Conservation (phyloP, 495 filamentous ascomycete genomes). For the Cercophora sp. region DNA sequence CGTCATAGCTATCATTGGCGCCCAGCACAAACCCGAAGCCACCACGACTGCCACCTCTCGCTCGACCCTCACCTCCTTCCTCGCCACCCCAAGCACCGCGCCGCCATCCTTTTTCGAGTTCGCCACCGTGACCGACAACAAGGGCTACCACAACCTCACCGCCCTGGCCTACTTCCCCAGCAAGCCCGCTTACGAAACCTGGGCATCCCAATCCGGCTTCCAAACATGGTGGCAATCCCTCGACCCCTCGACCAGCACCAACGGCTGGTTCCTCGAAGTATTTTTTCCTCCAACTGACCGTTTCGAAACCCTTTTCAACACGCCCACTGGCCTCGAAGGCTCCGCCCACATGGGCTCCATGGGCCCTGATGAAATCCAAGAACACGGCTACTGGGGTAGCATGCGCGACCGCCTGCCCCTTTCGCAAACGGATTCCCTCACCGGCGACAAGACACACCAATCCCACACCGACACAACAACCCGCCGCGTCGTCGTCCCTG, state of each 20-base stretch:
- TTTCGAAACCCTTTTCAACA: slow-evolving; percentile 30
- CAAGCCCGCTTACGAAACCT: slow-evolving; percentile 17
- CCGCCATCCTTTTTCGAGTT: slow-evolving; percentile 23
- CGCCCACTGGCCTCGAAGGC: slow-evolving; percentile 23
- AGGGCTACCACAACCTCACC: slow-evolving; percentile 23
- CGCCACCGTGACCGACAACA: slow-evolving; percentile 24
- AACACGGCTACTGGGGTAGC: slow-evolving; percentile 34
- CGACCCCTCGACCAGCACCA: slow-evolving; percentile 5
- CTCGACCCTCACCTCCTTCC: slow-evolving; percentile 13
- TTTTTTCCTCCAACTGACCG: slow-evolving; percentile 29
- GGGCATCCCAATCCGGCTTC: slow-evolving; percentile 26
- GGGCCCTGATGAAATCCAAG: slow-evolving; percentile 18
- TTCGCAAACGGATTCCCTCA: slow-evolving; percentile 25
- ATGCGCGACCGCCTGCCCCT: slow-evolving; percentile 30
- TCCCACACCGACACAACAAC: neutral
- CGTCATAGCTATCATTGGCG: slow-evolving; percentile 32
- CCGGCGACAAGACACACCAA: slow-evolving; percentile 1
- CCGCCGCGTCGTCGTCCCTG: slow-evolving; percentile 16
- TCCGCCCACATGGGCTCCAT: slow-evolving; percentile 23
- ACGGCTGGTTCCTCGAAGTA: slow-evolving; percentile 33
- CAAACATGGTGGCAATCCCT: slow-evolving; percentile 27
- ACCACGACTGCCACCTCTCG: slow-evolving; percentile 4
- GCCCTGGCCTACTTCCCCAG: slow-evolving; percentile 31
- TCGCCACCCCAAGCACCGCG: neutral
- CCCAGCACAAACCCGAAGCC: slow-evolving; percentile 14